Percentiles rank a stretch among this genome's conserved stretches.
Conservation (phyloP, 106 monocot species). For the Ottelia alismoides region DNA sequence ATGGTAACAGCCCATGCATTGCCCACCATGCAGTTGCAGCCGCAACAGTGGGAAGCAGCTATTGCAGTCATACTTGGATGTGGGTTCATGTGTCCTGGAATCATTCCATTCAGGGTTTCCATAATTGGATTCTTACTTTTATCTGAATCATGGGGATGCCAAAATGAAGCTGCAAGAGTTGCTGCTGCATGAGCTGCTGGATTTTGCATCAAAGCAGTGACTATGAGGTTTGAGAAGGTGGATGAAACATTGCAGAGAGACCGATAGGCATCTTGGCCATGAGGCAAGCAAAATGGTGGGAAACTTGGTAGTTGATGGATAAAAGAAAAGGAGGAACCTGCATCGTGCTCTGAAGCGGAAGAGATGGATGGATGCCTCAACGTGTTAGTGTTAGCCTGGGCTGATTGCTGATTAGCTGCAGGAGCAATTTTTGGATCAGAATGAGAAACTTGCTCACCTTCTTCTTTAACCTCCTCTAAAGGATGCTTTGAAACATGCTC, state of each 20-base stretch:
- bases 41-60: conserved; percentile 75
- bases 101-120: conserved; percentile 7
- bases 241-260: conserved; percentile 48
- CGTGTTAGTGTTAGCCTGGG: no score
- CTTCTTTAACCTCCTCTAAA: no score
- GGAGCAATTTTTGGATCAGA: no score
- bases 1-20: conserved; percentile 56
- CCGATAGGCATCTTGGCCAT: conserved; percentile 29
- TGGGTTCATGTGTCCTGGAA: conserved; percentile 16
- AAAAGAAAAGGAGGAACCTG: no score
- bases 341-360: no score
- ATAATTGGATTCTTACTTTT: conserved; percentile 17
- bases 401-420: no score
- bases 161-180: conserved; percentile 64
- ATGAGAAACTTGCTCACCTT: no score
- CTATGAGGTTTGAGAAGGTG: conserved; percentile 43
- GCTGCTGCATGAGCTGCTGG: conserved; percentile 83
- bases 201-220: conserved; percentile 68
- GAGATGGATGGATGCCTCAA: no score
- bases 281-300: conserved; percentile 29
- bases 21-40: conserved; percentile 96
- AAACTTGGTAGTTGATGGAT: conserved; percentile 19
- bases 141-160: conserved; percentile 28
- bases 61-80: conserved; percentile 42
- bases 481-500: no score